Percentiles rank a stretch among this genome's conserved stretches.
Conservation (phyloP, 306 rosid species). For the Malus asiatica region DNA sequence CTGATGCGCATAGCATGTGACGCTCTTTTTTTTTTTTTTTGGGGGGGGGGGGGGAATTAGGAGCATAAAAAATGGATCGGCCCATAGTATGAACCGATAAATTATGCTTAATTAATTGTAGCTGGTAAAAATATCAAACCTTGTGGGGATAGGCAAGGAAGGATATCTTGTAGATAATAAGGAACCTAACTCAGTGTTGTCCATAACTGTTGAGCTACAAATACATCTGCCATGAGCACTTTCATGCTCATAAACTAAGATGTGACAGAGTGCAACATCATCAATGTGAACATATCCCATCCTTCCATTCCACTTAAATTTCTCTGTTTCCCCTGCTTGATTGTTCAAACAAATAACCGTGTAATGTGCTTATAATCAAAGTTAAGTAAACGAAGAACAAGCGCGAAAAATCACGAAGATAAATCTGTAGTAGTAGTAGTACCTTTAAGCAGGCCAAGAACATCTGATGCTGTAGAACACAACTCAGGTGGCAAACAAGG, state of each 20-base stretch:
- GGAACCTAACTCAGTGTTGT: conserved; percentile 41
- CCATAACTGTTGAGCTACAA: conserved; percentile 54
- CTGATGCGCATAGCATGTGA: no score
- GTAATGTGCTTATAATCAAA: not conserved
- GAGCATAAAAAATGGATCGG: no score
- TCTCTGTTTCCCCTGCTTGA: conserved; percentile 54
- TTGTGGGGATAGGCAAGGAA: conserved; percentile 50
- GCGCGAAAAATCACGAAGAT: not conserved
- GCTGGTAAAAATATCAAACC: conserved; percentile 23
- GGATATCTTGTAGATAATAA: conserved; percentile 50
- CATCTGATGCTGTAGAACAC: conserved; percentile 78
- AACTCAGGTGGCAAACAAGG: conserved; percentile 60
- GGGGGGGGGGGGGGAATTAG: no score
- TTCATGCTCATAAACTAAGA: conserved; percentile 52
- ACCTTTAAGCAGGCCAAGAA: conserved; percentile 76
- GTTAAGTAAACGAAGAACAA: not conserved
- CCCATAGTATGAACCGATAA: not conserved
- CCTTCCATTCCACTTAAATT: conserved; percentile 60
- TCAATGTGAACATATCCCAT: conserved; percentile 84
- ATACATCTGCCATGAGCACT: conserved; percentile 57
- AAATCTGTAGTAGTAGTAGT: not conserved
- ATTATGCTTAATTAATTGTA: not conserved
- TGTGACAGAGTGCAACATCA: conserved; percentile 66
- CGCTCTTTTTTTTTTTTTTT: no score
- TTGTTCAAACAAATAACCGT: not conserved